phyloP scores from a whole-genome alignment of 148 eudicot species.

The Chenopodium berlandieri region DNA sequence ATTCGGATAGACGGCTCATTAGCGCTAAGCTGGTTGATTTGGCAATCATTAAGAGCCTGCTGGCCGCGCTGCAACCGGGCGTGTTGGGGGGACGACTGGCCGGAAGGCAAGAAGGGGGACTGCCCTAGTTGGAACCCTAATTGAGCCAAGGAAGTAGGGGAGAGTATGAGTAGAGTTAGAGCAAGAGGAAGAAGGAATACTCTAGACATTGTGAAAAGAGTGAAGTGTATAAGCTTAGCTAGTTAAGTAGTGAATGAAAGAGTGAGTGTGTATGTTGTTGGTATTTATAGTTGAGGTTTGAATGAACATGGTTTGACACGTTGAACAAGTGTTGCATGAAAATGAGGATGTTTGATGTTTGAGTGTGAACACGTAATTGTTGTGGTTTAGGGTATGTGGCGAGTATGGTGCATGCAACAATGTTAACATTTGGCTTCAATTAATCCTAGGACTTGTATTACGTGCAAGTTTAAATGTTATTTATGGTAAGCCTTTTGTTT shows the following conservation, averaged over 20 bases:
- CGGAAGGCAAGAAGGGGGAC: background rate
- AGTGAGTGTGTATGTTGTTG: background rate
- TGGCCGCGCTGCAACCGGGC: constrained; percentile 21
- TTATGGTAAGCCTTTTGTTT: background rate
- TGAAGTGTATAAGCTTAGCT: background rate
- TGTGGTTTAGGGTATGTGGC: constrained; percentile 30
- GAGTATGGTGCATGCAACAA: constrained; percentile 10
- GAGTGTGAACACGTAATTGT: constrained; percentile 20
- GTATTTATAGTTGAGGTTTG: constrained; percentile 18
- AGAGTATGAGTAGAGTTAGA: constrained; percentile 34
- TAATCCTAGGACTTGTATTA: background rate
- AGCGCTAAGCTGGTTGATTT: constrained; percentile 43
- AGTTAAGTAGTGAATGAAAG: background rate
- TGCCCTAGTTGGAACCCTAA: constrained; percentile 18
- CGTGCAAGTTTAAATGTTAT: background rate
- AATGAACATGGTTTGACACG: constrained; percentile 25
- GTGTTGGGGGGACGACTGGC: constrained; percentile 4
- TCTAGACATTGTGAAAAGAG: constrained; percentile 21
- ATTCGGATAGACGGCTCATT: constrained; percentile 35
- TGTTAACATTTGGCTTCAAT: background rate
- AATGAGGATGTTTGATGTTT: background rate
- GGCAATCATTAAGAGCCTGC: constrained; percentile 36
- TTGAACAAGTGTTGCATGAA: constrained; percentile 16
- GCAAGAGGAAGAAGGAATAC: constrained; percentile 24
- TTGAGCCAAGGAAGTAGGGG: constrained; percentile 28